phyloP scores from a whole-genome alignment of 495 filamentous ascomycete species.

The Oleoguttula mirabilis region DNA sequence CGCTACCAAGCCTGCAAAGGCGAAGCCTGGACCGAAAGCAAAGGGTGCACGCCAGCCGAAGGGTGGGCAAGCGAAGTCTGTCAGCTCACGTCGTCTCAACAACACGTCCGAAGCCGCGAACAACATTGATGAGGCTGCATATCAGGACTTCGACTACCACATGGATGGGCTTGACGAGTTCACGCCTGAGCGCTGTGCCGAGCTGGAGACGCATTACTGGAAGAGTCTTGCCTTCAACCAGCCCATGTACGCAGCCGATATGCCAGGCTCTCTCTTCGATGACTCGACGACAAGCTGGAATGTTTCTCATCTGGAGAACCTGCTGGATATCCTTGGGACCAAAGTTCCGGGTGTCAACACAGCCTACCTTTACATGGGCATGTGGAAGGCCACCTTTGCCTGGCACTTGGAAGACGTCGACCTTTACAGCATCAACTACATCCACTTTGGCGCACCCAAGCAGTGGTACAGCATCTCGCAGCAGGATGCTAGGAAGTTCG shows the following conservation, averaged over 20 bases:
- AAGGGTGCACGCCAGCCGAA: slow-evolving; percentile 18
- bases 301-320: slow-evolving; percentile 80
- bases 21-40: slow-evolving; percentile 17
- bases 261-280: slow-evolving; percentile 91
- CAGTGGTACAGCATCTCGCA: slow-evolving; percentile 99
- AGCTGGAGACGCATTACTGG: slow-evolving; percentile 91
- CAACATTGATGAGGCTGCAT: slow-evolving; percentile 70
- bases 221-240: slow-evolving; percentile 88
- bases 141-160: slow-evolving; percentile 78
- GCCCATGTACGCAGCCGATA: slow-evolving; percentile 92
- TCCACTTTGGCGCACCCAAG: slow-evolving; percentile 96
- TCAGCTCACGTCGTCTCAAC: slow-evolving; percentile 63
- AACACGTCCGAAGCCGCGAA: slow-evolving; percentile 62
- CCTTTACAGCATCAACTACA: slow-evolving; percentile 98
- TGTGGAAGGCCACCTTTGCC: slow-evolving; percentile 99
- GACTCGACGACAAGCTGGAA: slow-evolving; percentile 82
- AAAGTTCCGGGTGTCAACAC: slow-evolving; percentile 97
- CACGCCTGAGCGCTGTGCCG: slow-evolving; percentile 79
- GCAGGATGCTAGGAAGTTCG: slow-evolving; percentile 84
- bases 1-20: slow-evolving; percentile 10
- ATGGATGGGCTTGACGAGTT: slow-evolving; percentile 73
- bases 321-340: slow-evolving; percentile 86
- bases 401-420: slow-evolving; percentile 99
- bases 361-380: slow-evolving; percentile 93
- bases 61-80: slow-evolving; percentile 40